phyloP scores from a whole-genome alignment of 768 basidiomycete species.

The Amanita rubescens region DNA sequence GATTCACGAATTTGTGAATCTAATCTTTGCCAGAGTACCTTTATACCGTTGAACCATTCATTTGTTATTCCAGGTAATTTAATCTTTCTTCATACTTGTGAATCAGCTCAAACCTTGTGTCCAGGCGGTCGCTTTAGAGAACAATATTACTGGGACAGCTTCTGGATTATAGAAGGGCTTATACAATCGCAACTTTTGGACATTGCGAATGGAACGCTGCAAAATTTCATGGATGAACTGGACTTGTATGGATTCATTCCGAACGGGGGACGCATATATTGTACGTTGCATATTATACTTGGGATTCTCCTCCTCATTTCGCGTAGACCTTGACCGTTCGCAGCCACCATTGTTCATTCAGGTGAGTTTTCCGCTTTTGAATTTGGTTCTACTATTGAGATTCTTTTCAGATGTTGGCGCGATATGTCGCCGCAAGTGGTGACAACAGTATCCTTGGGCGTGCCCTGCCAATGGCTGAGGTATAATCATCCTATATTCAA shows the following conservation, averaged over 20 bases:
- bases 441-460: slow-evolving; percentile 71
- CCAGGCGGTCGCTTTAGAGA: slow-evolving; percentile 69
- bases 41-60: slow-evolving; percentile 88
- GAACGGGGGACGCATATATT: slow-evolving; percentile 91
- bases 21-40: slow-evolving; percentile 65
- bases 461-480: slow-evolving; percentile 82
- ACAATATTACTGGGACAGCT: slow-evolving; percentile 70
- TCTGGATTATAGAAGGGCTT: slow-evolving; percentile 87
- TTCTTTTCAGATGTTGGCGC: slow-evolving; percentile 66
- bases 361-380: slow-evolving; percentile 27
- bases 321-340: slow-evolving; percentile 75
- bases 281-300: slow-evolving; percentile 26
- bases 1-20: slow-evolving; percentile 55
- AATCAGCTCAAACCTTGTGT: background rate
- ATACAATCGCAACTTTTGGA: slow-evolving; percentile 69
- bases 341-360: slow-evolving; percentile 88
- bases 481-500: slow-evolving; percentile 18
- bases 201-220: slow-evolving; percentile 68
- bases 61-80: slow-evolving; percentile 81
- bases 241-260: slow-evolving; percentile 84
- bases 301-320: background rate
- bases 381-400: background rate
- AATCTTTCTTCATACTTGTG: background rate
- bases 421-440: slow-evolving; percentile 66
- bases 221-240: slow-evolving; percentile 95